These are phyloP conservation scores for Beauveria pseudobassiana DNA, from an alignment of 2,329 filamentous ascomycete species.

Conservation along the genomic window DNA sequence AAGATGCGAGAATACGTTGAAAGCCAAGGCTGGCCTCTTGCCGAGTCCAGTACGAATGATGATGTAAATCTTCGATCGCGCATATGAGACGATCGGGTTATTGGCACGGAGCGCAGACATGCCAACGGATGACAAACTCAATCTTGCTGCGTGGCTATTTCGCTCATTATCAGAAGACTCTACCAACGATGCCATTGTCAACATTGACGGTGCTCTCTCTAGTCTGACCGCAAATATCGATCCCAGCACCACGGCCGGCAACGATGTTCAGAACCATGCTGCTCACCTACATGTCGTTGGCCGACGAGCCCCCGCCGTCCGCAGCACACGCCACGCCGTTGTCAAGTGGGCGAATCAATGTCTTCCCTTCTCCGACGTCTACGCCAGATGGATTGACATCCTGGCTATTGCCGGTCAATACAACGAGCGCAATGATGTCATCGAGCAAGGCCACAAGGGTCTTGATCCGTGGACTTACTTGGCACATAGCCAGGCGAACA, in stretches of 20 bases:
- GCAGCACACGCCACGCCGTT: slow-evolving; percentile 72
- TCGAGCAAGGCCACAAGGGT: slow-evolving; percentile 85
- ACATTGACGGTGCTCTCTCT: slow-evolving; percentile 82
- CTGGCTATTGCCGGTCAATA: slow-evolving; percentile 63
- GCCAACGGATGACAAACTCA: slow-evolving; percentile 43
- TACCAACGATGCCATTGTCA: slow-evolving; percentile 68
- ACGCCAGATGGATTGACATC: slow-evolving; percentile 82
- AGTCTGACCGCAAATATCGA: slow-evolving; percentile 51
- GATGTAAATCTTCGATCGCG: slow-evolving; percentile 65
- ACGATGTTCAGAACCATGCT: slow-evolving; percentile 46
- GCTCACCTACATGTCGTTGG: slow-evolving; percentile 57
- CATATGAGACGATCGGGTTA: slow-evolving; percentile 86
- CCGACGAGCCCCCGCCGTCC: slow-evolving; percentile 44
- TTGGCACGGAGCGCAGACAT: slow-evolving; percentile 59
- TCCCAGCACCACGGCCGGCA: slow-evolving; percentile 22
- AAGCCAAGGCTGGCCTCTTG: slow-evolving; percentile 73
- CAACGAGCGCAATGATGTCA: slow-evolving; percentile 69
- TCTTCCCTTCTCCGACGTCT: slow-evolving; percentile 68
- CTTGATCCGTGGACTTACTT: slow-evolving; percentile 59
- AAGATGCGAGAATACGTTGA: slow-evolving; percentile 68
- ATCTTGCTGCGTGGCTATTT: slow-evolving; percentile 69
- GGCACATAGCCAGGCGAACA: slow-evolving; percentile 34
- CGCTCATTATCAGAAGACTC: slow-evolving; percentile 73
- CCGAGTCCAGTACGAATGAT: slow-evolving; percentile 49
- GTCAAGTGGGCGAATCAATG: slow-evolving; percentile 88